A percentile compares a stretch with the other conserved stretches of the same genome.
phyloP scores from a whole-genome alignment of 805 yeast genomes.

The Candida glaebosa region DNA sequence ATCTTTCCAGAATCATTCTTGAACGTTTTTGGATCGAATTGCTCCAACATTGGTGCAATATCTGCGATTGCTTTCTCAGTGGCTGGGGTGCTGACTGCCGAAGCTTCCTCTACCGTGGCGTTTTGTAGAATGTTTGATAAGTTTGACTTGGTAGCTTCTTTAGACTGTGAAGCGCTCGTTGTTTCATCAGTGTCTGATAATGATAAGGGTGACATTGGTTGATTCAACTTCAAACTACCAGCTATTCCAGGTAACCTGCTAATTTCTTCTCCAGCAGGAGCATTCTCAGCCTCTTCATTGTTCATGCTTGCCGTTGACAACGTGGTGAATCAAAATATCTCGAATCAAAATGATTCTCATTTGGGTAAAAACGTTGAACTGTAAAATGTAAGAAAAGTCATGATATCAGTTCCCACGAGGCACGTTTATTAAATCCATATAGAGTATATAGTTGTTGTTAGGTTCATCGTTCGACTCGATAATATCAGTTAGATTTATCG shows the following conservation, averaged over 20 bases:
- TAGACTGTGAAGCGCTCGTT: background rate
- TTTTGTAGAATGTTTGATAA: background rate
- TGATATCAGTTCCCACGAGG: too few species aligned
- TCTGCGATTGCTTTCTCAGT: slow-evolving; percentile 67
- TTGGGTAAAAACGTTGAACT: too few species aligned
- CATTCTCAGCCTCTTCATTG: background rate
- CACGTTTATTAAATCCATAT: background rate
- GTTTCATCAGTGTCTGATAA: slow-evolving; percentile 15
- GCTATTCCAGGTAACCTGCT: background rate
- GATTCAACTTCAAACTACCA: slow-evolving; percentile 14
- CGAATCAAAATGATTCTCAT: too few species aligned
- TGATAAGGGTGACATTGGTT: slow-evolving; percentile 34
- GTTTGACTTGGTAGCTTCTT: background rate
- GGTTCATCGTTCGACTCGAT: background rate
- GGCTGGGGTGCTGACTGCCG: slow-evolving; percentile 17
- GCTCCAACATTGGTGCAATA: slow-evolving; percentile 74
- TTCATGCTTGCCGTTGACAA: background rate
- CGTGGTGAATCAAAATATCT: background rate
- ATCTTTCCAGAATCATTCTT: slow-evolving; percentile 23
- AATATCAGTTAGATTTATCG: too few species aligned
- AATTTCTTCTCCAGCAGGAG: background rate
- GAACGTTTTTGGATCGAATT: slow-evolving; percentile 65
- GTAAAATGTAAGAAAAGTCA: too few species aligned
- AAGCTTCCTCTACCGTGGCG: background rate
- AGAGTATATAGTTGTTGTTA: background rate